These are phyloP conservation scores for Trichoderma pleuroti DNA, from an alignment of 2,329 filamentous ascomycete genomes.

Conservation along the genomic window DNA sequence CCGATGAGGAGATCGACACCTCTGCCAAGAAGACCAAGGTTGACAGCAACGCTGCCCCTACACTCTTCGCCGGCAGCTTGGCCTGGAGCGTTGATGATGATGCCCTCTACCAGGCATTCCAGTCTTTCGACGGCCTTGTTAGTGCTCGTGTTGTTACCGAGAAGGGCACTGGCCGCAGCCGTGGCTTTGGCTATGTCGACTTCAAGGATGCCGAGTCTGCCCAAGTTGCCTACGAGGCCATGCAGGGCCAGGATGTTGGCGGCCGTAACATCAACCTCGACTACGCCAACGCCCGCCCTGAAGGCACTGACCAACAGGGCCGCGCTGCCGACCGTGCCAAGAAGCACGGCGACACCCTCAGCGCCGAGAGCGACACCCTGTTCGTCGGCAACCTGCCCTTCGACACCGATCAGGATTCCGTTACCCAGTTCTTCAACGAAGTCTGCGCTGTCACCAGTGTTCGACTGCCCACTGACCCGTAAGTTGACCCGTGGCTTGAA, in stretches of 20 bases:
- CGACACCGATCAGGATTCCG: slow-evolving; percentile 70
- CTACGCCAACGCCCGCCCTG: slow-evolving; percentile 65
- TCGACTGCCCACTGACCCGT: slow-evolving; percentile 81
- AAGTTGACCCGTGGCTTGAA: slow-evolving; percentile 33
- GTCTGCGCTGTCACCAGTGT: slow-evolving; percentile 71
- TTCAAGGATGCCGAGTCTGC: slow-evolving; percentile 67
- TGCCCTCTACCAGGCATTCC: slow-evolving; percentile 75
- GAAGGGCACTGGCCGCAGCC: slow-evolving; percentile 75
- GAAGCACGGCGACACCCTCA: slow-evolving; percentile 74
- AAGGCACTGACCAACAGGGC: slow-evolving; percentile 48
- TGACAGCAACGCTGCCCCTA: slow-evolving; percentile 48
- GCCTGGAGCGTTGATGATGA: slow-evolving; percentile 90
- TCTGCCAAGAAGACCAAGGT: slow-evolving; percentile 67
- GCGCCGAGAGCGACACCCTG: slow-evolving; percentile 78
- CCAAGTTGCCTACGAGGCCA: slow-evolving; percentile 67
- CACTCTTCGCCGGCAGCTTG: slow-evolving; percentile 85
- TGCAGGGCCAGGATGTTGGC: slow-evolving; percentile 71
- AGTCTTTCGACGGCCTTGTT: slow-evolving; percentile 69
- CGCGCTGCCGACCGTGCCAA: slow-evolving; percentile 62
- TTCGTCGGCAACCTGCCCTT: slow-evolving; percentile 92
- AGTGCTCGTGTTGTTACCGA: slow-evolving; percentile 80
- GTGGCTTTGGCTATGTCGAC: slow-evolving; percentile 92
- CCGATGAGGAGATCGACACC: slow-evolving; percentile 47
- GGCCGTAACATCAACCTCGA: slow-evolving; percentile 74
- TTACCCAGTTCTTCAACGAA: slow-evolving; percentile 71